Evolutionary conservation across 345 rosid species (phyloP).

Genomic region (Psidium friedrichsthalianum): DNA sequence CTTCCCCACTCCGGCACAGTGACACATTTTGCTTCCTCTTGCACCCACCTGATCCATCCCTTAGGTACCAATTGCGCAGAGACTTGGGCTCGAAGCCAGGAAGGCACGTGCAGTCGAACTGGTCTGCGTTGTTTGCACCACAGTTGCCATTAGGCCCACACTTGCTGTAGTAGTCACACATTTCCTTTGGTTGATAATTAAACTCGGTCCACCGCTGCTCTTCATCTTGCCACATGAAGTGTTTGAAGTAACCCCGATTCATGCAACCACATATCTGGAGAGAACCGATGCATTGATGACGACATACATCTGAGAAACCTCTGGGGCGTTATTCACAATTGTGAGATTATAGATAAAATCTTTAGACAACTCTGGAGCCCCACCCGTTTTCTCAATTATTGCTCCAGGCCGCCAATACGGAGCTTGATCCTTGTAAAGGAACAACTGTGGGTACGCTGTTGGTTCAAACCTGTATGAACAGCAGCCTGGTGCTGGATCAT

Average conservation of each 20-base stretch:
- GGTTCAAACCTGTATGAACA: slow-evolving; percentile 25
- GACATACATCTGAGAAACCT: slow-evolving; percentile 8
- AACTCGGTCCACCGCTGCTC: slow-evolving; percentile 32
- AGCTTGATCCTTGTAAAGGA: slow-evolving; percentile 19
- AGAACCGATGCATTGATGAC: slow-evolving; percentile 7
- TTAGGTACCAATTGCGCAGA: slow-evolving; percentile 17
- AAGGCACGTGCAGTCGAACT: slow-evolving; percentile 34
- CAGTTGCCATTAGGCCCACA: slow-evolving; percentile 44
- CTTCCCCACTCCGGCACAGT: slow-evolving; percentile 25
- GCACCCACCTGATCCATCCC: slow-evolving; percentile 38
- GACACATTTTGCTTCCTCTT: slow-evolving; percentile 11
- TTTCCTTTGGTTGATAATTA: slow-evolving; percentile 37
- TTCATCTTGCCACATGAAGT: slow-evolving; percentile 33
- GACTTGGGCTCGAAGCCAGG: slow-evolving; percentile 48
- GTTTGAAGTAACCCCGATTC: slow-evolving; percentile 28
- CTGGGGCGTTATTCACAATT: slow-evolving; percentile 14
- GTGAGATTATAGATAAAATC: slow-evolving; percentile 20
- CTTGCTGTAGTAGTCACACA: slow-evolving; percentile 35
- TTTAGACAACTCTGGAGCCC: background rate
- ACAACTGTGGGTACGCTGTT: slow-evolving; percentile 35
- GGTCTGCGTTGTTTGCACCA: slow-evolving; percentile 6
- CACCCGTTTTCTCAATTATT: slow-evolving; percentile 61
- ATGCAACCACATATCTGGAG: slow-evolving; percentile 29
- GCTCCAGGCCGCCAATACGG: slow-evolving; percentile 42
- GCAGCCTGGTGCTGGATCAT: slow-evolving; percentile 44